Percentiles rank a stretch among this genome's conserved stretches.
Conservation (phyloP, 371 early-diverging fungal species). For the Actinomucor elegans region DNA sequence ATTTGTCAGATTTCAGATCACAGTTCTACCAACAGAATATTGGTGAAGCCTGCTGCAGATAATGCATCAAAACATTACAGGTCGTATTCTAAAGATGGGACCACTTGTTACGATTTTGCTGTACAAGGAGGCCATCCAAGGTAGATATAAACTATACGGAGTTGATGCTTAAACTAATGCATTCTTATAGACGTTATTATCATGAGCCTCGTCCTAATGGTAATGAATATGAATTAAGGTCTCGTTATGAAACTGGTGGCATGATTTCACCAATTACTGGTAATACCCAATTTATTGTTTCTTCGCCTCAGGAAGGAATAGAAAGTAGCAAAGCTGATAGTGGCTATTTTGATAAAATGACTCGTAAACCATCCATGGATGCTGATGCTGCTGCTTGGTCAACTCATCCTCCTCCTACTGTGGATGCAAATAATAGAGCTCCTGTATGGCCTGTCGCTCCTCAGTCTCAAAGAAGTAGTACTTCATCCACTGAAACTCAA, state of each 20-base stretch:
- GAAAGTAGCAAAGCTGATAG: constrained; percentile 14
- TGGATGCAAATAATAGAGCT: constrained; percentile 11
- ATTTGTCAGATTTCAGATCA: constrained; percentile 46
- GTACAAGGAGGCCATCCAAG: constrained; percentile 16
- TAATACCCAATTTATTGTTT: constrained; percentile 1
- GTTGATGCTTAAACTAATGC: neutral
- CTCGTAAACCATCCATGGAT: constrained; percentile 18
- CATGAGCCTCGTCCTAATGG: neutral
- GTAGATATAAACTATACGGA: constrained; percentile 1
- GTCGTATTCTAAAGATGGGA: constrained; percentile 25
- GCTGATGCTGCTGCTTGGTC: constrained; percentile 10
- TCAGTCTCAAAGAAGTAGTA: constrained; percentile 19
- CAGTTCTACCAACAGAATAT: constrained; percentile 36
- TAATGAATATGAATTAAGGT: constrained; percentile 8
- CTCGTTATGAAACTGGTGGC: constrained; percentile 4
- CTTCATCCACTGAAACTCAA: constrained; percentile 16
- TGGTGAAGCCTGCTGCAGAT: constrained; percentile 37
- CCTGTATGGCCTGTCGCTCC: constrained; percentile 4
- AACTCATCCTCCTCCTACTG: neutral
- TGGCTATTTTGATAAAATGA: constrained; percentile 5
- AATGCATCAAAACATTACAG: constrained; percentile 19
- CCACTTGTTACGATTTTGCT: constrained; percentile 24
- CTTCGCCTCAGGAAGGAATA: constrained; percentile 13
- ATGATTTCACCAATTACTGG: constrained; percentile 5
- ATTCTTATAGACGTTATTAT: constrained; percentile 1